Evolutionary conservation across 495 filamentous ascomycete genomes (phyloP), one percentile per base, ranked within the genome.

Genomic region (Aspergillus nanangensis): DNA sequence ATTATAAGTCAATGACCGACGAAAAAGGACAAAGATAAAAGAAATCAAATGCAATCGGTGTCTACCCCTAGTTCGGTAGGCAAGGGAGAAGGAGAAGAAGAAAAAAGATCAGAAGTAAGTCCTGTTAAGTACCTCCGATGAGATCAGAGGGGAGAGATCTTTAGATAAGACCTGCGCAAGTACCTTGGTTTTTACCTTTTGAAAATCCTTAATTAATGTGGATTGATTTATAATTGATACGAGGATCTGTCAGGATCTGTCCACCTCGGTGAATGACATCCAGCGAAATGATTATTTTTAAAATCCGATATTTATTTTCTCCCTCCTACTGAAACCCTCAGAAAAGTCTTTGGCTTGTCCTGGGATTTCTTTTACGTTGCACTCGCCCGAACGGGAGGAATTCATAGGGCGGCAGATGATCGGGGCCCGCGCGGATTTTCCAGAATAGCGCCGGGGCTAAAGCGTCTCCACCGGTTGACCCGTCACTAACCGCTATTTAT

Each of bases 281-380:
- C n/a, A n/a, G n/a, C n/a, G n/a, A n/a, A 21, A 38, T 38, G 5
- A 38, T 38, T 18, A 21, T 17, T 38, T 20, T 38, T n/a, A n/a
- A n/a, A n/a, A n/a, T n/a, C n/a, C n/a, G n/a, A n/a, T n/a, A 38
- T 18, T 38, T 20, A 5, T 29, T 5, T 29, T 29, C 11, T 11
- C 25, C 25, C 25, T 11, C 18, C 14, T 11, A 21, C 37, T 11
- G 37, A 23, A 36, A 13, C 7, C 8, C 5, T 3, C 15, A 36
- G 11, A 36, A 36, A 18, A 18, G 8, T 36, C 33, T 36, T 36
- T 36, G 7, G 7, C 27, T 31, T 18, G 15, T 36, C 31, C 35
- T 23, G 7, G 18, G 37, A 39, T 39, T 39, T 39, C 19, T 39
- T 22, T 39, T 39, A 39, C 37, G 37, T 39, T 39, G 18, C 21